Base-by-base conservation (phyloP, 2,329 filamentous ascomycete genomes). In the Claviceps purpurea region DNA sequence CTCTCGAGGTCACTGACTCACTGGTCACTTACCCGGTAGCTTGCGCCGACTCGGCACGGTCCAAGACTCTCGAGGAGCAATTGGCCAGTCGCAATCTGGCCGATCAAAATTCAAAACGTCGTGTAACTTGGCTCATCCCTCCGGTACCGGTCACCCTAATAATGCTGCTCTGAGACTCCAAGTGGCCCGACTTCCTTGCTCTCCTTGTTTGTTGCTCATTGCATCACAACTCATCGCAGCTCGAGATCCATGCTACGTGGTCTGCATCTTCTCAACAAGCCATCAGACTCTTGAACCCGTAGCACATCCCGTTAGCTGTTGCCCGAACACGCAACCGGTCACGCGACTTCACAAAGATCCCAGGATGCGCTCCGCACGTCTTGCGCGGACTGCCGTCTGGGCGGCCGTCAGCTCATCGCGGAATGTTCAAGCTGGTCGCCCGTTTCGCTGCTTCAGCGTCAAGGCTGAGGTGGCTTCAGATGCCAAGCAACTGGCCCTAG, bases 401-500 rank as follows among this genome's bases (percentile, higher is more conserved):
- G 61, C 64, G 59, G 59, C 62, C 40, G 56, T 59, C 26, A 60
- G 63, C 55, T 62, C 68, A 44, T 64, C 66, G 41, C 70, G 74
- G 59, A 54, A 62, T 51, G 52, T 61, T 30, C 63, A 64, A 22
- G 58, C 62, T 30, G 61, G 56, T 53, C 63, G 60, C 59, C 59
- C 60, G 26, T 57, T 59, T 54, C 64, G 68, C 40, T 57, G 62
- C 52, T 81, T 77, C 64, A 82, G 77, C 69, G 72, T 76, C 64
- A 69, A 73, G 63, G 73, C 74, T 55, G 67, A 70, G 54, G 70
- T 72, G 7, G 73, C 75, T 2, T 75, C 75, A 1, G 59, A 66
- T 18, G 60, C 74, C 11, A 77, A 79, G 65, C 77, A 82, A 37
- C 75, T 79, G 52, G 81, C 79, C 52, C 78, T 97, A 58, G 88